A percentile compares a stretch with the other conserved stretches of the same genome.
These are phyloP conservation scores for Ophiostoma australiae DNA, from an alignment of 2,329 filamentous ascomycete genomes.

Conservation along the genomic window DNA sequence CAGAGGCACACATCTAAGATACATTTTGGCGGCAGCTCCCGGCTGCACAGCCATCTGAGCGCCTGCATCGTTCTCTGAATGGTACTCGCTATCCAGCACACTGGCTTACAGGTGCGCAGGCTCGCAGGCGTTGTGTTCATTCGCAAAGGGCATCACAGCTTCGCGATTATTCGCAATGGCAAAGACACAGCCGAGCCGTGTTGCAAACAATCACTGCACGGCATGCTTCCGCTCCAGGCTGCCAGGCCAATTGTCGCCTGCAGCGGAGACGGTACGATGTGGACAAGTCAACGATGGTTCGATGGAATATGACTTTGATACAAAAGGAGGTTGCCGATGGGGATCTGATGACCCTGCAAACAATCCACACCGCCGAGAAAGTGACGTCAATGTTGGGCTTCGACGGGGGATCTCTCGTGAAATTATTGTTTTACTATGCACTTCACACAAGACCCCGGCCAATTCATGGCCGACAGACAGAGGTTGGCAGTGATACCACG, in stretches of 20 bases:
- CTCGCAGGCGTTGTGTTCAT: background rate
- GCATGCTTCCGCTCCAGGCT: background rate
- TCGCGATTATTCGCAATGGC: background rate
- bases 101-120: background rate
- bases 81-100: background rate
- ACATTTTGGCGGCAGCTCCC: slow-evolving; percentile 6
- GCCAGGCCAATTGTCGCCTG: background rate
- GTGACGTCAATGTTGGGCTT: slow-evolving; percentile 14
- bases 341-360: background rate
- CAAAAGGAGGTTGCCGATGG: background rate
- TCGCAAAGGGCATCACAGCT: background rate
- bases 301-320: background rate
- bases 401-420: background rate
- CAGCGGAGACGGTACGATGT: background rate
- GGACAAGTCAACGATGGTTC: background rate
- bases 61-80: background rate
- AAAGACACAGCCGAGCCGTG: background rate
- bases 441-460: background rate
- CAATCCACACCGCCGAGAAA: background rate
- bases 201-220: background rate
- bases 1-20: background rate
- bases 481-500: background rate
- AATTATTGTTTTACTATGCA: background rate
- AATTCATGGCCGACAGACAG: background rate
- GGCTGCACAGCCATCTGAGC: background rate